phyloP scores from a whole-genome alignment of 2,329 filamentous ascomycete species.

The Penicillium sp. region DNA sequence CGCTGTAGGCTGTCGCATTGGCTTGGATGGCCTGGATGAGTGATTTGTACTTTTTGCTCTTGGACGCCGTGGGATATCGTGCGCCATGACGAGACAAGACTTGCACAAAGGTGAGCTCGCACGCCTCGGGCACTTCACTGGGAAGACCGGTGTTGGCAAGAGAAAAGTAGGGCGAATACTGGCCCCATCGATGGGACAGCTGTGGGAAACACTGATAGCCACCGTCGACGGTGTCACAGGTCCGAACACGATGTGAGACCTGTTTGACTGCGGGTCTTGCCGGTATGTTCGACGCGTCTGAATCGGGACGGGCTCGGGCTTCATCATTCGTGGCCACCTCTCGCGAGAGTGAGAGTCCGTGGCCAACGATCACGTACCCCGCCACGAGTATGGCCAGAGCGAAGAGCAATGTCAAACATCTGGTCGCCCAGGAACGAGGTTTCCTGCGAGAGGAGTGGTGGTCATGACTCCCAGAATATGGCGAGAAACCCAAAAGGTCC shows the following conservation, averaged over 20 bases:
- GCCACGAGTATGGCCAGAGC: too few species aligned
- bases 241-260: not conserved
- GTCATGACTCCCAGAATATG: too few species aligned
- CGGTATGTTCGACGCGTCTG: not conserved
- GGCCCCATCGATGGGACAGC: slow-evolving; percentile 69
- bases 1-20: slow-evolving; percentile 50
- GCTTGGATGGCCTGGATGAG: slow-evolving; percentile 63
- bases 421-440: too few species aligned
- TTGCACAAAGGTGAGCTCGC: slow-evolving; percentile 71
- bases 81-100: slow-evolving; percentile 80
- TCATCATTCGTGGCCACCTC: too few species aligned
- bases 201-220: slow-evolving; percentile 60
- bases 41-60: slow-evolving; percentile 57
- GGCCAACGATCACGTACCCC: too few species aligned
- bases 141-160: slow-evolving; percentile 54
- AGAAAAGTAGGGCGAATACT: slow-evolving; percentile 79
- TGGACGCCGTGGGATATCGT: slow-evolving; percentile 67
- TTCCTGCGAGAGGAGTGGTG: too few species aligned
- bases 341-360: too few species aligned
- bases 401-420: too few species aligned
- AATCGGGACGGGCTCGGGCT: slow-evolving; percentile 1
- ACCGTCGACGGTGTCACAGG: slow-evolving; percentile 49
- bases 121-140: slow-evolving; percentile 56
- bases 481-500: too few species aligned
- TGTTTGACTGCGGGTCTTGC: not conserved